Base-by-base conservation (phyloP, 2,329 filamentous ascomycete genomes). In the Cytospora piceicola region DNA sequence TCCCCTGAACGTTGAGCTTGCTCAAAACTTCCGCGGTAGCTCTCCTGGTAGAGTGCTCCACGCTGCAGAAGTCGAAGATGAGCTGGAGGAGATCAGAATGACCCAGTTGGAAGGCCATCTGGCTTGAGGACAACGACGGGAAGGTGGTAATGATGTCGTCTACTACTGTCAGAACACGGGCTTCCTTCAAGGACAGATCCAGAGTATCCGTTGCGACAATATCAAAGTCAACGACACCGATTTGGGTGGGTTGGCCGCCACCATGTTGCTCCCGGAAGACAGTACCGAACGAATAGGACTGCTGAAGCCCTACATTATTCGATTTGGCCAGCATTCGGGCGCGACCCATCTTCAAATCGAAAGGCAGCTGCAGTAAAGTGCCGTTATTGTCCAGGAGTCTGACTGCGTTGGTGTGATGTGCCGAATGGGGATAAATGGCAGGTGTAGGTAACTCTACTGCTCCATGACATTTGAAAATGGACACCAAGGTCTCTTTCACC, bases 191-290 rank as follows among this genome's bases (percentile, higher is more conserved):
- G 1, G 93, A 90, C 55, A 96, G 81, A 72, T 98, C 93, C 6
- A 93, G 78, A 0, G 90, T 90, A 71, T 94, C 89, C 54, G 87
- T 85, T 0, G 93, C 94, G n/a, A 97, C 85, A 67, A 99, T 93
- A 77, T 99, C 95, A 75, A 98, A 99, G 75, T 98, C 94, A 2
- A 96, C 94, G 74, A 98, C 95, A 12, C 92, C 90, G 74, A 92
- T 90, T 72, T 90, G 90, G 64, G 85, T 85, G 8, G 95, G 95
- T 71, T 96, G 91, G 2, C 92, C 91, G 9, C 92, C 93, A 63
- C 88, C 89, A 58, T 88, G 83, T 55, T 86, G 88, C 69, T 96
- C 91, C 51, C 95, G 87, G 74, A 93, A 98, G 1, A 98, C 93
- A 39, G 85, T 90, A 8, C 93, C 94, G 75, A 99, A 97, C 0